Conservation (phyloP, 108 stramenopile genomes). For the Cyclotella atomus region DNA sequence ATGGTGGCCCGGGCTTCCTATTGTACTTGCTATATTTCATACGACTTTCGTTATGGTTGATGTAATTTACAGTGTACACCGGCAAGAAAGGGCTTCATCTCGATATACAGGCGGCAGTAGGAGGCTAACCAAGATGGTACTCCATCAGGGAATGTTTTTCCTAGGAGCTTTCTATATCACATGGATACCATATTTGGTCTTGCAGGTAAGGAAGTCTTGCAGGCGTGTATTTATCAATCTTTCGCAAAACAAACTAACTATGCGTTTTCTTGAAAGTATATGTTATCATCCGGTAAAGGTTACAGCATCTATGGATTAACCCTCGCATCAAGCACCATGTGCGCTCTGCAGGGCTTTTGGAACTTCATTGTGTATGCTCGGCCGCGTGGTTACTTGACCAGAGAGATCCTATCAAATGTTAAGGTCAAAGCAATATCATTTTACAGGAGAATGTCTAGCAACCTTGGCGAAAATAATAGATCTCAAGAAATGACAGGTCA, state of each 20-base stretch:
- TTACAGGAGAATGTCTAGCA: too few species aligned
- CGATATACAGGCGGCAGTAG: not conserved
- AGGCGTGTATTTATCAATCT: not conserved
- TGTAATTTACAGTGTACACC: conserved; percentile 3
- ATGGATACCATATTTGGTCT: conserved; percentile 3
- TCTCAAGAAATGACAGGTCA: too few species aligned
- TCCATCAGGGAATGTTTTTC: not conserved
- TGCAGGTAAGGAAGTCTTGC: not conserved
- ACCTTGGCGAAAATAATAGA: too few species aligned
- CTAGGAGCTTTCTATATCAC: not conserved
- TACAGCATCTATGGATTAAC: conserved; percentile 14
- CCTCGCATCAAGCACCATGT: conserved; percentile 4
- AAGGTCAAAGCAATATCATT: too few species aligned
- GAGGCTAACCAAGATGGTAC: not conserved
- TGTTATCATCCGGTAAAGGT: conserved; percentile 6
- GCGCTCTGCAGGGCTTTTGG: conserved; percentile 21
- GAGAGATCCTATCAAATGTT: too few species aligned
- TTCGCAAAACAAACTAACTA: not conserved
- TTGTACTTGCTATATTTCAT: conserved; percentile 3
- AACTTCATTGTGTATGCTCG: not conserved
- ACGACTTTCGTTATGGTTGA: conserved; percentile 10
- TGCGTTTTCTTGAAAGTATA: conserved; percentile 4
- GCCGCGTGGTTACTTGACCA: too few species aligned
- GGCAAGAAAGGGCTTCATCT: not conserved
- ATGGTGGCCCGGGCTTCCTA: conserved; percentile 26